Conservation (phyloP, 2,329 filamentous ascomycete species). For the Aspergillus uvarum region DNA sequence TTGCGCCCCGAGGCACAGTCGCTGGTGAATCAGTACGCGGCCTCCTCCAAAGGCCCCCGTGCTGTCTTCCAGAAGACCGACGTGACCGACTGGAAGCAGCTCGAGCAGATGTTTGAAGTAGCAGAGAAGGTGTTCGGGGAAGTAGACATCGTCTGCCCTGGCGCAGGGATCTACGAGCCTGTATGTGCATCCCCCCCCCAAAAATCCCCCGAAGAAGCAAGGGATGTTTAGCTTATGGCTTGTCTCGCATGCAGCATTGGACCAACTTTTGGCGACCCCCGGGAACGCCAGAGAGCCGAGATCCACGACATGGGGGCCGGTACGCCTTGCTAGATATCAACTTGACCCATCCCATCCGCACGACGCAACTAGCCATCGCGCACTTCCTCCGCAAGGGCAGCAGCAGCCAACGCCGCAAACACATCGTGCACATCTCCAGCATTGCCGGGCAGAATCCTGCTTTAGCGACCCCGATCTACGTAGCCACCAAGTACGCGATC, state of each 20-base stretch:
- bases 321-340: slow-evolving; percentile 53
- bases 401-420: slow-evolving; percentile 36
- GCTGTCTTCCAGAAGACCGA: slow-evolving; percentile 49
- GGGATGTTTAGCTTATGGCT: neutral
- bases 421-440: slow-evolving; percentile 51
- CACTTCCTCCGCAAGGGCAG: slow-evolving; percentile 43
- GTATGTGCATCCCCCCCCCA: slow-evolving; percentile 29
- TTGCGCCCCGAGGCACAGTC: slow-evolving; percentile 47
- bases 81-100: slow-evolving; percentile 51
- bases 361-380: slow-evolving; percentile 52
- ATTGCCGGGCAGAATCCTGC: slow-evolving; percentile 46
- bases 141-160: slow-evolving; percentile 49
- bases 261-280: slow-evolving; percentile 54
- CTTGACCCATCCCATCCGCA: slow-evolving; percentile 53
- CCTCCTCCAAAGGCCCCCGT: slow-evolving; percentile 24
- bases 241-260: slow-evolving; percentile 37
- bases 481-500: slow-evolving; percentile 51
- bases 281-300: slow-evolving; percentile 42
- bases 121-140: slow-evolving; percentile 51
- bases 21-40: slow-evolving; percentile 40
- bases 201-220: neutral
- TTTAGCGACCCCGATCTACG: slow-evolving; percentile 48
- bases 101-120: slow-evolving; percentile 51
- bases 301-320: slow-evolving; percentile 40
- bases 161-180: slow-evolving; percentile 48